Conservation (phyloP, 768 basidiomycete species). For the Mycena venus region DNA sequence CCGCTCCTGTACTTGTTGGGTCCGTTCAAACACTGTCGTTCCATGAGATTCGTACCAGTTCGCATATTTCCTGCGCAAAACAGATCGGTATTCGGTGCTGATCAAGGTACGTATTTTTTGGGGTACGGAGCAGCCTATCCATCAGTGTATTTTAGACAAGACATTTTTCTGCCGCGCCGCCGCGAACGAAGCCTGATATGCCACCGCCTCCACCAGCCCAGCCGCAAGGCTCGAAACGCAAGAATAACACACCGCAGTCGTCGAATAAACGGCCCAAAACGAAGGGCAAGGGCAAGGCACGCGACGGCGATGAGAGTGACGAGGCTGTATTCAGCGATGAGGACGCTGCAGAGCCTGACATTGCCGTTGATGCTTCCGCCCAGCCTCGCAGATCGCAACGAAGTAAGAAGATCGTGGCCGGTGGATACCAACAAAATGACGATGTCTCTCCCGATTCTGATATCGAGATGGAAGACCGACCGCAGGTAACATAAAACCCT, state of each 20-base stretch:
- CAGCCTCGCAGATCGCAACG: slow-evolving; percentile 47
- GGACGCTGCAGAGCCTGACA: slow-evolving; percentile 36
- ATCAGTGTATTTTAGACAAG: slow-evolving; percentile 46
- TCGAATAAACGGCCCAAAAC: slow-evolving; percentile 53
- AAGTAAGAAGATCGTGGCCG: slow-evolving; percentile 40
- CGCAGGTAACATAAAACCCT: slow-evolving; percentile 14
- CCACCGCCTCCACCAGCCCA: background rate
- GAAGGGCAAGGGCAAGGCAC: slow-evolving; percentile 50
- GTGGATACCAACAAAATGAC: slow-evolving; percentile 42
- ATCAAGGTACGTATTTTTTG: slow-evolving; percentile 59
- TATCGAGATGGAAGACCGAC: slow-evolving; percentile 28
- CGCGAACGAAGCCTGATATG: slow-evolving; percentile 25
- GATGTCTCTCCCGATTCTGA: slow-evolving; percentile 37
- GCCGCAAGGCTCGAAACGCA: slow-evolving; percentile 24
- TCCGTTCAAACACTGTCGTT: slow-evolving; percentile 11
- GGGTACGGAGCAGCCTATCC: background rate
- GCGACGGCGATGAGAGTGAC: slow-evolving; percentile 39
- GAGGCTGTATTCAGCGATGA: slow-evolving; percentile 35
- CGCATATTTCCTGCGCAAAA: slow-evolving; percentile 87
- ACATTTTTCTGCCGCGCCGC: slow-evolving; percentile 51
- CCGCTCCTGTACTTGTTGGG: slow-evolving; percentile 1
- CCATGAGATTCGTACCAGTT: slow-evolving; percentile 86
- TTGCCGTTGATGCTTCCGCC: slow-evolving; percentile 33
- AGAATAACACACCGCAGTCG: slow-evolving; percentile 37
- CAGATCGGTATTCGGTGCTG: background rate